These are phyloP conservation scores for Panellus pusillus DNA, from an alignment of 768 basidiomycete species.

Conservation along the genomic window DNA sequence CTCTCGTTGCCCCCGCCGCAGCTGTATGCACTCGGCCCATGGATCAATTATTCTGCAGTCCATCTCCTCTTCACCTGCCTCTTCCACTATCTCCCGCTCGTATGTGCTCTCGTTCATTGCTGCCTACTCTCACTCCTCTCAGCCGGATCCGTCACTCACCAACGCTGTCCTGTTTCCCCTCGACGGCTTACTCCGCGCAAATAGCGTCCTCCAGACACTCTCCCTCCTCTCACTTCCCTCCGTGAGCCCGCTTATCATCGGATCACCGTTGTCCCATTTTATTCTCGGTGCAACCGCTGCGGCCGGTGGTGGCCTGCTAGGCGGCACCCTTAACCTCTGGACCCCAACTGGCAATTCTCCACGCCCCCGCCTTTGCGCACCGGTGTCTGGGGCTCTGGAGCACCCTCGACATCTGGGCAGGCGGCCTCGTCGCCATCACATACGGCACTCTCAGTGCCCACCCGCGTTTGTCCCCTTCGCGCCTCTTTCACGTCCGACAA, in stretches of 20 bases:
- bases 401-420: slow-evolving; percentile 54
- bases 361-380: slow-evolving; percentile 47
- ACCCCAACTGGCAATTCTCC: slow-evolving; percentile 44
- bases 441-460: slow-evolving; percentile 33
- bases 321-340: slow-evolving; percentile 46
- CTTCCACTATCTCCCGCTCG: slow-evolving; percentile 39
- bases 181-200: slow-evolving; percentile 49
- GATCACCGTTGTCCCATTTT: slow-evolving; percentile 45
- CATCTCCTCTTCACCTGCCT: slow-evolving; percentile 46
- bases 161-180: slow-evolving; percentile 50
- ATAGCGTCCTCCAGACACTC: slow-evolving; percentile 38
- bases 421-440: slow-evolving; percentile 40
- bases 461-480: slow-evolving; percentile 29
- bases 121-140: not conserved
- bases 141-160: slow-evolving; percentile 30
- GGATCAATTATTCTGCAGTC: slow-evolving; percentile 48
- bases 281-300: slow-evolving; percentile 50
- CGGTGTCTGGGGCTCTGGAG: slow-evolving; percentile 36
- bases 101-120: slow-evolving; percentile 23
- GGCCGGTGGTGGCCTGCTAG: slow-evolving; percentile 45
- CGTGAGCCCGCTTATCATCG: slow-evolving; percentile 35
- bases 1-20: slow-evolving; percentile 47
- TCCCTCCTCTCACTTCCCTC: slow-evolving; percentile 33
- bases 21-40: slow-evolving; percentile 45
- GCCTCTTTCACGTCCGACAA: slow-evolving; percentile 12